Evolutionary conservation across 2,329 filamentous ascomycete genomes (phyloP).

Genomic region (Aspergillus sp.): DNA sequence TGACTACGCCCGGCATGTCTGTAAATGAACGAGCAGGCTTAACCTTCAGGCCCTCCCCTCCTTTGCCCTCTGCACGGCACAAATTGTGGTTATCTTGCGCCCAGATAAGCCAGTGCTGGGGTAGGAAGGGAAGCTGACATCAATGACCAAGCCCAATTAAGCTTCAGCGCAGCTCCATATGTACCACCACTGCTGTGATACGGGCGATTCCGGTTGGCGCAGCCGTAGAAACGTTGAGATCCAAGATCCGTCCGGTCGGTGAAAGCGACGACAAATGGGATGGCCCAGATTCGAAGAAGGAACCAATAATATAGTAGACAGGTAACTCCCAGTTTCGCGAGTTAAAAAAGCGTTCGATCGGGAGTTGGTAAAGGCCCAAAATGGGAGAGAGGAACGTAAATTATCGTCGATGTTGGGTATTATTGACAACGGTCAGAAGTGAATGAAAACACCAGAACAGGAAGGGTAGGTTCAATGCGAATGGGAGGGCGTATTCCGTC

Average conservation of each 20-base stretch:
- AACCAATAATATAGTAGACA: background rate
- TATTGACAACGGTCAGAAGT: too few species aligned
- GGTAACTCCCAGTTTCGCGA: too few species aligned
- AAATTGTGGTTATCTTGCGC: conserved; percentile 12
- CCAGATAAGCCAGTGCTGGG: conserved; percentile 12
- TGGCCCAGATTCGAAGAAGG: background rate
- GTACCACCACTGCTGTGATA: conserved; percentile 12
- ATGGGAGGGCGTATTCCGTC: background rate
- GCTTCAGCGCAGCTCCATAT: conserved; percentile 21
- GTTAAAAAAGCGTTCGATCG: too few species aligned
- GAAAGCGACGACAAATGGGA: background rate
- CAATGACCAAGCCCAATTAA: conserved; percentile 7
- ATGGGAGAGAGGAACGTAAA: background rate
- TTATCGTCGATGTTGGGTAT: too few species aligned
- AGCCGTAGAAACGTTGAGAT: background rate
- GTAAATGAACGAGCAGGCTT: conserved; percentile 7
- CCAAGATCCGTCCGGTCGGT: background rate
- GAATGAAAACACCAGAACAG: too few species aligned
- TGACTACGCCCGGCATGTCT: conserved; percentile 38
- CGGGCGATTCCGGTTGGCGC: background rate
- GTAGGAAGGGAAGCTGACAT: conserved; percentile 19
- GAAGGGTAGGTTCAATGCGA: background rate
- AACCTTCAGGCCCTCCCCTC: conserved; percentile 19
- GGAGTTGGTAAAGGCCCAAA: too few species aligned
- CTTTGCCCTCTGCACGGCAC: conserved; percentile 21